Base-by-base conservation (phyloP, 2,329 filamentous ascomycete genomes). In the Nemania sp. region DNA sequence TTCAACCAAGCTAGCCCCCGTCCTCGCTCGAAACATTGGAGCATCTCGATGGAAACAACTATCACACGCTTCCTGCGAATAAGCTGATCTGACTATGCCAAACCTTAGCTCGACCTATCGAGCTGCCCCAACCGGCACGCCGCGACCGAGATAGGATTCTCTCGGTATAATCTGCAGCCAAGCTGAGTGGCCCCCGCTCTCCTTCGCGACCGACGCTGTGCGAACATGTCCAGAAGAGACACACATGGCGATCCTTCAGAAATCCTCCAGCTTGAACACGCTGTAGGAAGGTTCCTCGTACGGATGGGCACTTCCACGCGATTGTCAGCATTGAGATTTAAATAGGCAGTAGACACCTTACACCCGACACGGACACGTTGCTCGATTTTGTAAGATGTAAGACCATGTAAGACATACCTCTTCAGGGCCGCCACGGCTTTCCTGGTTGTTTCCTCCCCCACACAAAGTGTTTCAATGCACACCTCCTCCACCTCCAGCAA, bases 381-480 rank as follows among this genome's bases (percentile, higher is more conserved):
- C n/a, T n/a, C n/a, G n/a, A n/a, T n/a, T n/a, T n/a, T n/a, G n/a
- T n/a, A n/a, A n/a, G n/a, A n/a, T n/a, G n/a, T n/a, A n/a, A n/a
- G n/a, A n/a, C n/a, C n/a, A n/a, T n/a, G n/a, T n/a, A n/a, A n/a
- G n/a, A 76, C 80, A 65, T 61, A 88, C 86, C 72, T 75, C 69
- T 88, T 89, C 70, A 90, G 66, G 4, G 84, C 86, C 24, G 76
- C 77, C 0, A 89, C 84, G 1, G 80, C 86, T 33, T 75, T 76
- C 56, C 72, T 75, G 0, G 76, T 75, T 15, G 81, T 75, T 7
- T 86, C 81, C 62, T 80, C 77, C 0, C 84, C 83, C 0, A 82
- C 61, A 64, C 84, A 86, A 3, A 88, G 65, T 1, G 81, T 80
- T 73, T 90, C 86, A 14, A 88, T 81, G 42, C 78, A 77, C 1